Percentiles rank a stretch among this genome's conserved stretches.
These are phyloP conservation scores for Cyberlindnera euphorbiae DNA, from an alignment of 805 yeast genomes.

Conservation along the genomic window DNA sequence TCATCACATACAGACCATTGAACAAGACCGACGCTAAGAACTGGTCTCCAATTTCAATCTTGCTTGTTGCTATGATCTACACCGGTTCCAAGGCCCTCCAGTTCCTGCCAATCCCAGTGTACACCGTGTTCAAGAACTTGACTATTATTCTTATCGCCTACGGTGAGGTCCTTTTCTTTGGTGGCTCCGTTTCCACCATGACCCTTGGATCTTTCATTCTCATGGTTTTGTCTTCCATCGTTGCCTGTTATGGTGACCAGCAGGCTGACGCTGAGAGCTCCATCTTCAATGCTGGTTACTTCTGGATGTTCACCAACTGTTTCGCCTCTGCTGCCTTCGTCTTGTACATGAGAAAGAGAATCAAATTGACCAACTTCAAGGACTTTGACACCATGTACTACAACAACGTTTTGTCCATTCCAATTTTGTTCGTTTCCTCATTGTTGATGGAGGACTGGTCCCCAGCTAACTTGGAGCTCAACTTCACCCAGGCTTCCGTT, in stretches of 20 bases:
- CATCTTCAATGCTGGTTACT: slow-evolving; percentile 65
- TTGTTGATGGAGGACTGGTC: slow-evolving; percentile 92
- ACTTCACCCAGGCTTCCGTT: slow-evolving; percentile 72
- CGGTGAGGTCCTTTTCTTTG: slow-evolving; percentile 97
- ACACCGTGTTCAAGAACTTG: slow-evolving; percentile 95
- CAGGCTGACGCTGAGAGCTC: slow-evolving; percentile 31
- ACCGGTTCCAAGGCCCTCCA: slow-evolving; percentile 94
- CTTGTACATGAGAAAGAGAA: slow-evolving; percentile 93
- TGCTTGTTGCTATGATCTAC: slow-evolving; percentile 91
- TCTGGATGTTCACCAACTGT: slow-evolving; percentile 97
- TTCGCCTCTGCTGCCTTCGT: slow-evolving; percentile 91
- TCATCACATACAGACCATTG: slow-evolving; percentile 82
- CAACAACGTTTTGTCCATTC: slow-evolving; percentile 91
- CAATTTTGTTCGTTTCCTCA: slow-evolving; percentile 75
- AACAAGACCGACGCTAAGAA: slow-evolving; percentile 86
- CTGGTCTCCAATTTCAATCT: slow-evolving; percentile 91
- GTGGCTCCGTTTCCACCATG: slow-evolving; percentile 86
- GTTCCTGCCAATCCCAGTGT: slow-evolving; percentile 87
- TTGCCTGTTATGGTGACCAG: slow-evolving; percentile 87
- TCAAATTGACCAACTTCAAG: slow-evolving; percentile 92
- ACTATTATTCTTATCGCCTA: slow-evolving; percentile 96
- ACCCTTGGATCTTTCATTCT: slow-evolving; percentile 82
- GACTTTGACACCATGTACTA: slow-evolving; percentile 98
- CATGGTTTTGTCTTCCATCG: slow-evolving; percentile 94
- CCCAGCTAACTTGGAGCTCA: slow-evolving; percentile 60